Base-by-base conservation (phyloP, 495 filamentous ascomycete genomes). In the Podospora fimiseda region DNA sequence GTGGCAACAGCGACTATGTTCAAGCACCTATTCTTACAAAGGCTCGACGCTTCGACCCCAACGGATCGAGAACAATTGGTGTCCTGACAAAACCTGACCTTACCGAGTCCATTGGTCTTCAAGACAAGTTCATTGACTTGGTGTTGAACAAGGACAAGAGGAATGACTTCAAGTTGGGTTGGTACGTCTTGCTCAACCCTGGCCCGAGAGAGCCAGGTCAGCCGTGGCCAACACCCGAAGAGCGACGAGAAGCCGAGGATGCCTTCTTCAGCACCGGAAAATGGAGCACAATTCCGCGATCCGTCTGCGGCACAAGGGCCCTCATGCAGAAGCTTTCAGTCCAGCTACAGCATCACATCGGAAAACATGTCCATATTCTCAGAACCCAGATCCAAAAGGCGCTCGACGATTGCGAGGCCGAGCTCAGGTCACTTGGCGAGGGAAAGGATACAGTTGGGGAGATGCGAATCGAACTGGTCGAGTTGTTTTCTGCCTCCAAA, bases 131-230 rank as follows among this genome's bases (percentile, higher is more conserved):
- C 58, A 61, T 86, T 7, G 65, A 74, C 2, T 67, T 84, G 1
- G 70, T 80, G 3, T 64, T 67, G 33, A 87, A 88, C 56, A 68
- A 81, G 40, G 78, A 86, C 53, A 63, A 54, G 39, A 52, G 65
- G 20, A 73, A 81, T 30, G 56, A 59, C 16, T 74, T 88, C 50
- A 64, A 73, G 39, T 73, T 87, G 0, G 84, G 83, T 14, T 88
- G 82, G 82, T 83, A 85, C 58, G 76, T 82, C 7, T 58, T 89
- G 48, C 48, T 76, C 69, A 56, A 87, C 78, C 65, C 74, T 62
- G 40, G 70, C 38, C 53, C 80, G 64, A 62, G 69, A 64, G 46
- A 71, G 64, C 46, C 59, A 40, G 43, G 61, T 55, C 19, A 61
- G 60, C 45, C 60, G 1, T 71, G 68, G 68, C 65, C 65, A 0